phyloP scores from a whole-genome alignment of 805 yeast genomes.

The Teunomyces tritomae region DNA sequence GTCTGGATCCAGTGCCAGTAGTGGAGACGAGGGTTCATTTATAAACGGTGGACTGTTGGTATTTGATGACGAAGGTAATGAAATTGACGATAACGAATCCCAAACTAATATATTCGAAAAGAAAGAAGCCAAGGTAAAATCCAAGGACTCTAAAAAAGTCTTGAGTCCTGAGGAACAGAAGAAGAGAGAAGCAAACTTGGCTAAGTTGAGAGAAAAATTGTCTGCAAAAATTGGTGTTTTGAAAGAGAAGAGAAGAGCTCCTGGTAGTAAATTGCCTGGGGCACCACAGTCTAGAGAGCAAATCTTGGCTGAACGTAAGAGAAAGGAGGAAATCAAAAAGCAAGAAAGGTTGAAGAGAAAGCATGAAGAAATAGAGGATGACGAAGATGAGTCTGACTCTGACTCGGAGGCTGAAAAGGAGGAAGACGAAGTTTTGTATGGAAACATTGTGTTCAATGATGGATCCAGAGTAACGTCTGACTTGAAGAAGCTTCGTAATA shows the following conservation, averaged over 20 bases:
- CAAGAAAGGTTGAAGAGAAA: conserved; percentile 44
- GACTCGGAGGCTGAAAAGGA: conserved; percentile 18
- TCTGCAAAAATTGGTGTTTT: conserved; percentile 67
- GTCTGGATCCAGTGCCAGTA: conserved; percentile 23
- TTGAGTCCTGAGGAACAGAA: conserved; percentile 48
- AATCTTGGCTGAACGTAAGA: conserved; percentile 61
- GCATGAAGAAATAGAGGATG: conserved; percentile 36
- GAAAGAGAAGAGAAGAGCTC: conserved; percentile 85
- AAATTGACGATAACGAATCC: conserved; percentile 18
- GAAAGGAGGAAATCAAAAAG: conserved; percentile 44
- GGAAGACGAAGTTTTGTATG: conserved; percentile 59
- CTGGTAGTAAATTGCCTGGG: conserved; percentile 76
- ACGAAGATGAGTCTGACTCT: conserved; percentile 34
- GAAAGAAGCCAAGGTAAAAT: conserved; percentile 8
- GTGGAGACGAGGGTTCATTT: conserved; percentile 10
- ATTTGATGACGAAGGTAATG: conserved; percentile 75
- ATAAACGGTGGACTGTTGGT: conserved; percentile 33
- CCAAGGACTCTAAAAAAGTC: conserved; percentile 21
- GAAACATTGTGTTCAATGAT: conserved; percentile 77
- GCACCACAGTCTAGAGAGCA: conserved; percentile 86
- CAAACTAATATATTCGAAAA: conserved; percentile 2
- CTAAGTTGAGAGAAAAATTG: conserved; percentile 73
- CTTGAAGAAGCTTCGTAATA: conserved; percentile 49
- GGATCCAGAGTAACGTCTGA: conserved; percentile 80
- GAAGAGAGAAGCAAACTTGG: conserved; percentile 53